Percentiles rank a stretch among this genome's conserved stretches.
Evolutionary conservation across 2,329 filamentous ascomycete species (phyloP).

Genomic region (Nigrospora sphaerica): DNA sequence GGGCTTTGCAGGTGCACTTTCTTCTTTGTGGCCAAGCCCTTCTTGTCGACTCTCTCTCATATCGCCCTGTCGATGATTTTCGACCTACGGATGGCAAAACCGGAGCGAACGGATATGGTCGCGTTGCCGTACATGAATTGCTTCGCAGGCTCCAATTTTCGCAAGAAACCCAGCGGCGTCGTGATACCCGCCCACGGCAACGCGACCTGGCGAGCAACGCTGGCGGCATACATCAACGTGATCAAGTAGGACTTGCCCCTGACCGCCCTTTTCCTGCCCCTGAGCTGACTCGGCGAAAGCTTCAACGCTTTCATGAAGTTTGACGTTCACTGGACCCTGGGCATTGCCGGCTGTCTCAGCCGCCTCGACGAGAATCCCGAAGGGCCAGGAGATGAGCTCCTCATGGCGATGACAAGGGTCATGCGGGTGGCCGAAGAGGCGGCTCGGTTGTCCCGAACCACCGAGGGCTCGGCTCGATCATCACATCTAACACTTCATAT

Average conservation of each 20-base stretch:
- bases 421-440: slow-evolving; percentile 15
- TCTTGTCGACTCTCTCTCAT: slow-evolving; percentile 34
- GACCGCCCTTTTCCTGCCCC: too few species aligned
- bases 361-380: slow-evolving; percentile 37
- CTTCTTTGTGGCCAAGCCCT: slow-evolving; percentile 29
- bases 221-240: slow-evolving; percentile 8
- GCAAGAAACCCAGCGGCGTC: slow-evolving; percentile 10
- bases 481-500: slow-evolving; percentile 16
- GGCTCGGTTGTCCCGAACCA: slow-evolving; percentile 11
- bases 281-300: too few species aligned
- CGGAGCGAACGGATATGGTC: slow-evolving; percentile 5
- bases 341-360: slow-evolving; percentile 50
- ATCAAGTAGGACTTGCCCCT: too few species aligned
- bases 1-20: slow-evolving; percentile 25
- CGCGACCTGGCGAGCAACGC: slow-evolving; percentile 11
- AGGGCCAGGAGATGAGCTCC: slow-evolving; percentile 38
- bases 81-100: slow-evolving; percentile 36
- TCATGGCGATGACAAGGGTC: slow-evolving; percentile 26
- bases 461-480: slow-evolving; percentile 8
- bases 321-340: slow-evolving; percentile 42
- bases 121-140: slow-evolving; percentile 10
- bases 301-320: slow-evolving; percentile 13
- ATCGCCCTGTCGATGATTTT: slow-evolving; percentile 34
- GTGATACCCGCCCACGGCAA: slow-evolving; percentile 6
- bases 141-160: slow-evolving; percentile 9